These are phyloP conservation scores for Penicillium crystallinum DNA, from an alignment of 495 filamentous ascomycete genomes.

Conservation along the genomic window DNA sequence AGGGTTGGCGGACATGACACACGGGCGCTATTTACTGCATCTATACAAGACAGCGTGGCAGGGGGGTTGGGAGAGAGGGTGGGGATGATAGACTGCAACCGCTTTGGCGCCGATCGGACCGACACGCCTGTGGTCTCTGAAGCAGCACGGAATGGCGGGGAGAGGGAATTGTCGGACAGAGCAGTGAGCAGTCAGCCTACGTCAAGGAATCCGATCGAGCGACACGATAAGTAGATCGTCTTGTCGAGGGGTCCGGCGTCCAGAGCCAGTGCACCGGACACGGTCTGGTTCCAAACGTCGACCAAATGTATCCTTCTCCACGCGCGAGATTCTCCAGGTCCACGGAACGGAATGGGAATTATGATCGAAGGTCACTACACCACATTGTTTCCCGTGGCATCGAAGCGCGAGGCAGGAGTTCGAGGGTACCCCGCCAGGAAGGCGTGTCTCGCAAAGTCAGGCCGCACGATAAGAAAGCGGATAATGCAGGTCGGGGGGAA, in stretches of 20 bases:
- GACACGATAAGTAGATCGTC: slow-evolving; percentile 11
- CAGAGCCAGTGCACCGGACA: slow-evolving; percentile 5
- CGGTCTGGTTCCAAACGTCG: slow-evolving; percentile 18
- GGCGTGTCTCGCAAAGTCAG: slow-evolving; percentile 3
- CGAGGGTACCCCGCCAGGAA: slow-evolving; percentile 6
- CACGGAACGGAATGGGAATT: slow-evolving; percentile 22
- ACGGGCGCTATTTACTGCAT: slow-evolving; percentile 31
- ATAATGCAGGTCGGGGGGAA: background rate
- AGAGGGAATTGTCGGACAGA: background rate
- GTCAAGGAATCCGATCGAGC: slow-evolving; percentile 13
- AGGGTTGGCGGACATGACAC: slow-evolving; percentile 47
- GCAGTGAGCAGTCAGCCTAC: slow-evolving; percentile 5
- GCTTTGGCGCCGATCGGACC: slow-evolving; percentile 3
- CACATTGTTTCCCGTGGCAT: slow-evolving; percentile 34
- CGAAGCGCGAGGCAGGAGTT: slow-evolving; percentile 12
- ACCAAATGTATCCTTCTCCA: slow-evolving; percentile 15
- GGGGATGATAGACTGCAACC: slow-evolving; percentile 6
- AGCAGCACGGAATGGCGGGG: slow-evolving; percentile 3
- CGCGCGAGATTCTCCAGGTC: slow-evolving; percentile 11
- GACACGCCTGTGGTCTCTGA: background rate
- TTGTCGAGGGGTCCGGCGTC: slow-evolving; percentile 4
- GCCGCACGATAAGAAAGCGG: background rate
- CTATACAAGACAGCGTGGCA: slow-evolving; percentile 30
- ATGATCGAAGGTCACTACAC: slow-evolving; percentile 27
- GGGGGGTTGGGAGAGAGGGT: background rate